Evolutionary conservation across 2,329 filamentous ascomycete species (phyloP), one percentile per base, ranked within the genome.

Genomic region (Verticillium albo-atrum): DNA sequence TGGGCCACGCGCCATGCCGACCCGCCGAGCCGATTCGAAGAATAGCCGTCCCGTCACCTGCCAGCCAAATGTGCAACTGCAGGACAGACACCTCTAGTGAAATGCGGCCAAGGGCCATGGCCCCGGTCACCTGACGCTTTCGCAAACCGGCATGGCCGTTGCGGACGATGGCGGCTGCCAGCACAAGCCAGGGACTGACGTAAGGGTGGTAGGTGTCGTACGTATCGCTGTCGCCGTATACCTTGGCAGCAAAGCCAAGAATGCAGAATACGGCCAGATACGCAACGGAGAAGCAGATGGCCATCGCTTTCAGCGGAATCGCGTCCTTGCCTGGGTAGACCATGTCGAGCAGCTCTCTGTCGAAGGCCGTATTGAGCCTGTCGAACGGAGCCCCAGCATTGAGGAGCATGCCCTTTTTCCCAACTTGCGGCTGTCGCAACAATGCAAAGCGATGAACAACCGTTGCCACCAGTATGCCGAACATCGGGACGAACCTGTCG

Each of bases 1-100:
- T 50, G 42, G 54, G 52, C n/a, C 4, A 23, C 7, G 20, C 14
- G n/a, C 42, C 42, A 17, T 35, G 53, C 12, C 17, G 26, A n/a
- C 42, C 37, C 20, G 55, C 58, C 10, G 64, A 37, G 10, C 64
- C 62, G 34, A 66, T 59, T 57, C 75, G 66, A 17, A 86, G 72
- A n/a, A 80, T 63, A 0, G 78, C 80, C 42, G 77, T 78, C 6
- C 79, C 78, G 65, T 86, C 81, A 9, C 77, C 81, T 9, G 80
- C 82, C 28, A 86, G 76, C 82, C 81, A 85, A 60, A 84, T 77
- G 67, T 87, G 84, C 64, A 80, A 79, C 63, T 85, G 82, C 60
- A 86, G 69, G 7, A 83, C 73, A 65, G 83, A 85, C 3, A 80
- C 78, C 66, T 85, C 83, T 7, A 84, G 74, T 1, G 80, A 82